Conservation (phyloP, 805 yeast genomes). For the Wickerhamiella azyma region DNA sequence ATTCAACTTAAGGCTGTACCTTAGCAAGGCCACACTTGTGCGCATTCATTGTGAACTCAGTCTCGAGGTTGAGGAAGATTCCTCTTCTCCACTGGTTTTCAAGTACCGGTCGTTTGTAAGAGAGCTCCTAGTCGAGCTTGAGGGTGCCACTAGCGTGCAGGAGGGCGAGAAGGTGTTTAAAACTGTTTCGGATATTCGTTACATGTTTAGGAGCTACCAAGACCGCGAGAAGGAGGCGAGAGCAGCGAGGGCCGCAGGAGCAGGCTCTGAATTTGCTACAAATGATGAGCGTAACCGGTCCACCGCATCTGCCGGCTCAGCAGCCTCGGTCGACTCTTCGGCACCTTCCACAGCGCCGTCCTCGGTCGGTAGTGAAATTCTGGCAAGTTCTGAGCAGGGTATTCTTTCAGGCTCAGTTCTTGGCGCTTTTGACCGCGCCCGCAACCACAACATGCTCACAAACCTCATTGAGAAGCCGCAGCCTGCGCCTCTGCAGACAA, state of each 20-base stretch:
- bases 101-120: conserved; percentile 21
- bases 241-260: background rate
- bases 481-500: background rate
- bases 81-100: conserved; percentile 15
- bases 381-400: background rate
- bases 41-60: conserved; percentile 23
- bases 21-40: conserved; percentile 21
- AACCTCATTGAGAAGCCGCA: background rate
- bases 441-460: conserved; percentile 6
- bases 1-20: conserved; percentile 21
- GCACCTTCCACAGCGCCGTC: conserved; percentile 9
- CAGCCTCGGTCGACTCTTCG: background rate
- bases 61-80: conserved; percentile 10
- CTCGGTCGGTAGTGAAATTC: conserved; percentile 6
- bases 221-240: background rate
- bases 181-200: conserved; percentile 20
- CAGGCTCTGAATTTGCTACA: background rate
- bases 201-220: conserved; percentile 22
- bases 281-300: no score
- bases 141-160: conserved; percentile 18
- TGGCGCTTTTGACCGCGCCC: conserved; percentile 10
- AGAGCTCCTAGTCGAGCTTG: conserved; percentile 20
- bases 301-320: background rate
- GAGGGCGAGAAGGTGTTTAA: conserved; percentile 23
- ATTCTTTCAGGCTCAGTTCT: conserved; percentile 6